These are phyloP conservation scores for Backusella westeae DNA, from an alignment of 192 early-diverging fungal genomes.

Conservation along the genomic window DNA sequence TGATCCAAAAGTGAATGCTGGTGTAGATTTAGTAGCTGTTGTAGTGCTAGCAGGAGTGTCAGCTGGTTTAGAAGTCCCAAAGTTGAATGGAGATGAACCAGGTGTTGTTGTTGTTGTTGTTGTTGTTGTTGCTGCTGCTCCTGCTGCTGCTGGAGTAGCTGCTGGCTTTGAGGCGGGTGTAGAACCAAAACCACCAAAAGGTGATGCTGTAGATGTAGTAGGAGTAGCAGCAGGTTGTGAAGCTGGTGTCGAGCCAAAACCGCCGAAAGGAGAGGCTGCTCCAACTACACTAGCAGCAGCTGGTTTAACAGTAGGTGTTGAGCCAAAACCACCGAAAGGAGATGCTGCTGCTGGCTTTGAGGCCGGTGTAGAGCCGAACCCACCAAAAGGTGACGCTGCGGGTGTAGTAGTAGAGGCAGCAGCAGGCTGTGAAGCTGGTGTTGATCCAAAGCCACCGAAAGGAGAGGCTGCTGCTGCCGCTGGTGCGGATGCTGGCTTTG, in stretches of 20 bases:
- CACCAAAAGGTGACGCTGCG: not conserved
- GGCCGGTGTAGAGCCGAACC: not conserved
- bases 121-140: not conserved
- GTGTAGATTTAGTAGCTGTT: not conserved
- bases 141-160: not conserved
- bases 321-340: not conserved
- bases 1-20: not conserved
- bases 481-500: not conserved
- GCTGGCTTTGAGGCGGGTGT: not conserved
- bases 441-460: not conserved
- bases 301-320: not conserved
- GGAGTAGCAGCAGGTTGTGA: not conserved
- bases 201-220: not conserved
- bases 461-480: not conserved
- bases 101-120: not conserved
- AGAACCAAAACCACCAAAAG: not conserved
- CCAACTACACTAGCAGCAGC: not conserved
- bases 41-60: not conserved
- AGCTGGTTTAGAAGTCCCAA: constrained; percentile 7
- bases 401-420: not conserved
- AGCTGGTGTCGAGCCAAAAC: not conserved
- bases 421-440: not conserved
- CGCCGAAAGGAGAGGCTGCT: not conserved
- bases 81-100: constrained; percentile 6
- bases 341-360: not conserved